Evolutionary conservation across 495 filamentous ascomycete species (phyloP).

Genomic region (Trichoderma asperelloides): DNA sequence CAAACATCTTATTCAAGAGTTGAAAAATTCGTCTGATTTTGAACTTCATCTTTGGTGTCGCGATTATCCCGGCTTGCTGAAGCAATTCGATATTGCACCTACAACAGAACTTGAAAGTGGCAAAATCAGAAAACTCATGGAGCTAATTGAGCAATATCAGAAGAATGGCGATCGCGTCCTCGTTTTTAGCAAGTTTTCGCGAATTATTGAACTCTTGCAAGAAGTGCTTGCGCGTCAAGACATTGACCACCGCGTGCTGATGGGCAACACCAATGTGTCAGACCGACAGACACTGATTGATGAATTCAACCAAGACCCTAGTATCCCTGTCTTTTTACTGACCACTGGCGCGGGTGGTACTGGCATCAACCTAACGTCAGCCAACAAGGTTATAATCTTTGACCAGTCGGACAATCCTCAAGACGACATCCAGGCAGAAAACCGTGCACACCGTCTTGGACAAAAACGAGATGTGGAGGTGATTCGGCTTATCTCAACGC

Average conservation of each 20-base stretch:
- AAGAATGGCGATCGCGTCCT: conserved; percentile 78
- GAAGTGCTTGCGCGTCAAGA: conserved; percentile 64
- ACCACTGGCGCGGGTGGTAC: conserved; percentile 90
- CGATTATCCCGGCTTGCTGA: conserved; percentile 55
- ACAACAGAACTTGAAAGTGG: conserved; percentile 88
- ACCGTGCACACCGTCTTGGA: conserved; percentile 89
- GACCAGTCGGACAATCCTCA: conserved; percentile 94
- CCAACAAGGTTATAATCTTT: conserved; percentile 97
- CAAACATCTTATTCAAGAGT: conserved; percentile 60
- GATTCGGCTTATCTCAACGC: conserved; percentile 63
- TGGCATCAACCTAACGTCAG: conserved; percentile 87
- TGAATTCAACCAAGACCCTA: conserved; percentile 63
- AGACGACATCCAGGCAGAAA: conserved; percentile 92
- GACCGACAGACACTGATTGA: conserved; percentile 82
- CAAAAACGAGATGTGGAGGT: conserved; percentile 87
- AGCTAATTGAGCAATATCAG: conserved; percentile 62
- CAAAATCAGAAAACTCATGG: conserved; percentile 70
- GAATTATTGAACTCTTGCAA: conserved; percentile 83
- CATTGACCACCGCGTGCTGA: conserved; percentile 70
- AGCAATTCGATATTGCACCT: conserved; percentile 59
- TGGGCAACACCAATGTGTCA: conserved; percentile 75
- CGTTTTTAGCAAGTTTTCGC: conserved; percentile 87
- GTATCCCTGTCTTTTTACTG: conserved; percentile 84
- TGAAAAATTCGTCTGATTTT: conserved; percentile 67
- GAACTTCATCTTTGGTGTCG: conserved; percentile 73